Evolutionary conservation across 257 asterid species (phyloP).

Genomic region (Agastache rugosa): DNA sequence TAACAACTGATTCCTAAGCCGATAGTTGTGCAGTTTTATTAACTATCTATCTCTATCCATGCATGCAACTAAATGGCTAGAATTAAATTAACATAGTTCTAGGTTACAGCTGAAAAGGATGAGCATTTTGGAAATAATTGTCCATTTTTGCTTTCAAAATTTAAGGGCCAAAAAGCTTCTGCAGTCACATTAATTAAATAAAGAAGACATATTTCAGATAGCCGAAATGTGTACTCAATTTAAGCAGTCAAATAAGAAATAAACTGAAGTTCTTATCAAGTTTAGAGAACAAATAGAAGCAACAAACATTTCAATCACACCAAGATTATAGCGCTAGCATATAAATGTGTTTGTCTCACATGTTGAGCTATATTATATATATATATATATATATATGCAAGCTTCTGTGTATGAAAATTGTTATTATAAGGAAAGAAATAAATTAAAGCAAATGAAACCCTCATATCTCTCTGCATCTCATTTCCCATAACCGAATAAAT

Average conservation of each 20-base stretch:
- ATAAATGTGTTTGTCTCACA: background rate
- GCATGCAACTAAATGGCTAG: background rate
- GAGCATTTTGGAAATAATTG: too few relatives aligned
- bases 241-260: background rate
- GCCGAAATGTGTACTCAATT: background rate
- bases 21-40: background rate
- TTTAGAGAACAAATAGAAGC: background rate
- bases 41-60: background rate
- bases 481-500: background rate
- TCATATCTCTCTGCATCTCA: background rate
- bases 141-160: too few relatives aligned
- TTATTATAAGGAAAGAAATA: background rate
- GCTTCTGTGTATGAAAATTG: background rate
- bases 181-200: background rate
- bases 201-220: background rate
- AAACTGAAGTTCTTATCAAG: background rate
- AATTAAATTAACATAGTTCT: background rate
- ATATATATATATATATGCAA: background rate
- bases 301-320: background rate
- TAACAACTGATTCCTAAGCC: background rate
- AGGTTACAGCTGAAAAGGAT: background rate
- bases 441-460: background rate
- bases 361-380: background rate
- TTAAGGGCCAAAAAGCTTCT: background rate
- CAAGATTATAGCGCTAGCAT: background rate